A percentile compares a stretch with the other conserved stretches of the same genome.
These are phyloP conservation scores for Phanerochaete sordida DNA, from an alignment of 768 basidiomycete genomes.

Conservation along the genomic window DNA sequence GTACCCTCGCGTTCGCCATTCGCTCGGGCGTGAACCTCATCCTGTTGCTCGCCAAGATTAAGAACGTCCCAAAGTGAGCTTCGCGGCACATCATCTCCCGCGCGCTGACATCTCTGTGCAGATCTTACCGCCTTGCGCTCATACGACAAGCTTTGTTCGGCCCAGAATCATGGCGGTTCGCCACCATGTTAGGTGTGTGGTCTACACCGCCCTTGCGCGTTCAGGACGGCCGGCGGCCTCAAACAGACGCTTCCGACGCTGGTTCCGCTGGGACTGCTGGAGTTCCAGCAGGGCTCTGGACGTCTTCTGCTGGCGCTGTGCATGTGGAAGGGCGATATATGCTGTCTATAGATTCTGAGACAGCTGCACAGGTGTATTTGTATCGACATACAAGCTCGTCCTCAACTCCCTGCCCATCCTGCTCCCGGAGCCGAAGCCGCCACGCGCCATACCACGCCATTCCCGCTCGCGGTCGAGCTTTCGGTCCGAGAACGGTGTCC, in stretches of 20 bases:
- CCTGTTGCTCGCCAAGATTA: conserved; percentile 69
- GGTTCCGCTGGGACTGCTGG: no score
- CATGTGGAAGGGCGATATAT: no score
- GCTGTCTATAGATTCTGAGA: no score
- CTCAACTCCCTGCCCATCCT: conserved; percentile 76
- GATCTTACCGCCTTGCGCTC: conserved; percentile 59
- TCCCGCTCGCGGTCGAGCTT: conserved; percentile 1
- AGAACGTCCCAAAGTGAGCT: conserved; percentile 61
- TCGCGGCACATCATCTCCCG: no score
- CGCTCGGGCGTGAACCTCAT: conserved; percentile 82
- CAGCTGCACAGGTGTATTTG: no score
- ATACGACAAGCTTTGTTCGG: conserved; percentile 85
- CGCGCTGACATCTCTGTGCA: no score
- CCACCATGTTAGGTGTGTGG: conserved; percentile 75
- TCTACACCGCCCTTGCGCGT: background rate
- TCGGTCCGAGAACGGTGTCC: background rate
- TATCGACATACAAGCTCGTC: conserved; percentile 73
- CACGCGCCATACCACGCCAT: conserved; percentile 22
- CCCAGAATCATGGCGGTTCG: conserved; percentile 77
- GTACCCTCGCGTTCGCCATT: conserved; percentile 74
- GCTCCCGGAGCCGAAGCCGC: conserved; percentile 41
- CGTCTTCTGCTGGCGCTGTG: no score
- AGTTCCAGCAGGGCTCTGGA: no score
- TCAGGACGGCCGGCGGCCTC: background rate
- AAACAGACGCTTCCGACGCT: conserved; percentile 61